These are phyloP conservation scores for Hypoxylon trugodes DNA, from an alignment of 495 filamentous ascomycete species.

Conservation along the genomic window DNA sequence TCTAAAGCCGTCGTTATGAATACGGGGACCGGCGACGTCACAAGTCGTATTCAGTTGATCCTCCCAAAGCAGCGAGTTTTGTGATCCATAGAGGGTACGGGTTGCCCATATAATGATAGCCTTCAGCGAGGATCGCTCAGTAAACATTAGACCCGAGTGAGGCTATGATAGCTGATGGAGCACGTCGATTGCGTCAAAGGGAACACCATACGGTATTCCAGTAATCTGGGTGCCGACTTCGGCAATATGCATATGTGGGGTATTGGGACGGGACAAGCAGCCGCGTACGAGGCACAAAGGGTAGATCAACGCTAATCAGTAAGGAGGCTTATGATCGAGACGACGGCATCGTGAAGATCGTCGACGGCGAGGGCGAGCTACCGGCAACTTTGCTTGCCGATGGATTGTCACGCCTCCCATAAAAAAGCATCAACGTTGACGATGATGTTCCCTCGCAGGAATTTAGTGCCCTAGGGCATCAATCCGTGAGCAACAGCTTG, in stretches of 20 bases:
- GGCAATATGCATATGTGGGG: conserved; percentile 40
- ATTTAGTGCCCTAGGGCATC: conserved; percentile 29
- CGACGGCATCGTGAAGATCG: conserved; percentile 35
- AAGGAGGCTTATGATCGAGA: conserved; percentile 18
- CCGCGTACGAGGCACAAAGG: conserved; percentile 29
- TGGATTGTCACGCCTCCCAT: conserved; percentile 17
- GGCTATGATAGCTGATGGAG: conserved; percentile 17
- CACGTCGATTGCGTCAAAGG: conserved; percentile 39
- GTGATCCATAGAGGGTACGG: conserved; percentile 18
- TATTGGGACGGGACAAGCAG: conserved; percentile 31
- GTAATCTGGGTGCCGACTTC: conserved; percentile 38
- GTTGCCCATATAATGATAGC: conserved; percentile 12
- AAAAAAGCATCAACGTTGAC: background rate
- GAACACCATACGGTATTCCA: conserved; percentile 34
- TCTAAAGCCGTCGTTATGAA: conserved; percentile 6
- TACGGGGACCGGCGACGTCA: conserved; percentile 16
- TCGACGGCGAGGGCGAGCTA: conserved; percentile 23
- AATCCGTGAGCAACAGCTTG: conserved; percentile 16
- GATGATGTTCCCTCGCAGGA: conserved; percentile 1
- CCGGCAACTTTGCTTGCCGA: conserved; percentile 14
- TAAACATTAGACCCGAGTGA: background rate
- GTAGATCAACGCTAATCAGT: conserved; percentile 29
- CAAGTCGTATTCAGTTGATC: conserved; percentile 3
- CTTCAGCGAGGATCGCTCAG: conserved; percentile 8
- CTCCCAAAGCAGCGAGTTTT: background rate